A percentile compares a stretch with the other conserved stretches of the same genome.
phyloP scores from a whole-genome alignment of 305 asterid genomes.

The Ajuga reptans region DNA sequence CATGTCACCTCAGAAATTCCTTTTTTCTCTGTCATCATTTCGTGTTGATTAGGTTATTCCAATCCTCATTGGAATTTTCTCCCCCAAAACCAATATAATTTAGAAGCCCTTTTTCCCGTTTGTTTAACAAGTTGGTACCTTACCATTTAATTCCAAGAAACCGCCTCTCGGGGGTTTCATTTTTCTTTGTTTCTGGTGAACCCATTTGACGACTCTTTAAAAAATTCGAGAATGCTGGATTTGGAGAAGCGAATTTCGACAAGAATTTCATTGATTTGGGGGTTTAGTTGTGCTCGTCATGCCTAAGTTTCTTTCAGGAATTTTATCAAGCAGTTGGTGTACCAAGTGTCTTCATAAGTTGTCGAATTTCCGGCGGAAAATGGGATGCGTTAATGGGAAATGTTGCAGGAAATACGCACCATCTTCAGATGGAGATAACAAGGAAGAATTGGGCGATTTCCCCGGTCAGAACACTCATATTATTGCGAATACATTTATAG shows the following conservation, averaged over 20 bases:
- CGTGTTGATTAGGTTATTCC: slow-evolving; percentile 46
- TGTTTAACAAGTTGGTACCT: neutral
- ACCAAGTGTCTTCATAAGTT: slow-evolving; percentile 22
- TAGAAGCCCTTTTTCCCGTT: slow-evolving; percentile 5
- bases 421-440: slow-evolving; percentile 49
- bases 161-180: slow-evolving; percentile 32
- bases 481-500: slow-evolving; percentile 36
- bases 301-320: slow-evolving; percentile 35
- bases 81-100: neutral
- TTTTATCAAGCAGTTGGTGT: slow-evolving; percentile 46
- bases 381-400: slow-evolving; percentile 86
- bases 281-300: slow-evolving; percentile 19
- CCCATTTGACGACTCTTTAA: slow-evolving; percentile 23
- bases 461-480: slow-evolving; percentile 39
- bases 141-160: slow-evolving; percentile 25
- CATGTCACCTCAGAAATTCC: slow-evolving; percentile 28
- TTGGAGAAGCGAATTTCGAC: slow-evolving; percentile 23
- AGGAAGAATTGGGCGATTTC: slow-evolving; percentile 36
- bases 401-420: slow-evolving; percentile 53
- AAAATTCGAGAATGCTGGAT: slow-evolving; percentile 20
- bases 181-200: slow-evolving; percentile 17
- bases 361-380: slow-evolving; percentile 29
- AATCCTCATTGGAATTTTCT: slow-evolving; percentile 20
- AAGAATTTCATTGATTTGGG: slow-evolving; percentile 24
- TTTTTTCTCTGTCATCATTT: slow-evolving; percentile 33